Evolutionary conservation across 331 rosid genomes (phyloP), one percentile per base, ranked within the genome.

Genomic region (Phaseolus coccineus): DNA sequence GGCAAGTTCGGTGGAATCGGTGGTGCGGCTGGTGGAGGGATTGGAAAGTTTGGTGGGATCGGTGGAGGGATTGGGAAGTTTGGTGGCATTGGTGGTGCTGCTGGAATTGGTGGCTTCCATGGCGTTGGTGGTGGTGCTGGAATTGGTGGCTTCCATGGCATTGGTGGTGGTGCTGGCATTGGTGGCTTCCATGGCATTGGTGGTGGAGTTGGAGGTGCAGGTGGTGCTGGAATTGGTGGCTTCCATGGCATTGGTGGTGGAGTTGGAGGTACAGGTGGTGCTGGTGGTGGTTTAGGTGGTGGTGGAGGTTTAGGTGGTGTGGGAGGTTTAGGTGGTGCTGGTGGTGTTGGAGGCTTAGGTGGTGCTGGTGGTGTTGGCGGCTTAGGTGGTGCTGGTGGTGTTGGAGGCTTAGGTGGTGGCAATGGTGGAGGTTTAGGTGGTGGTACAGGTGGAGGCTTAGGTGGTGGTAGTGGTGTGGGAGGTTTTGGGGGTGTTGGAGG

Each of bases 401-500:
- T 87, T 0, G 48, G 8, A 0, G 69, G 46, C 0, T 1, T 13
- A 46, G 50, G 50, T 44, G 15, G 15, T 2, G 50, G 4, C 1
- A 65, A 14, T 25, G 87, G 82, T 31, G 81, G 69, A 0, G 69
- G 69, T 0, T 13, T 19, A 2, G 87, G 84, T 12, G 87, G 87
- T 27, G 87, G 68, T 11, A 73, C 50, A 5, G 90, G 84, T 2
- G 90, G 87, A 0, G 83, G 85, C 0, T 37, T 77, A 1, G 97
- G 93, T 3, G 93, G 1, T 42, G 77, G 69, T 3, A 64, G 84
- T 8, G 87, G 87, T 12, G 90, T 86, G 3, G 90, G 87, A 0
- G 83, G 85, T 0, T 28, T 77, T 1, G 97, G 92, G 2, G 93
- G 1, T 44, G 77, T 81, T 3, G 96, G 94, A 3, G 91, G 94